Percentiles rank a stretch among this genome's conserved stretches.
Conservation (phyloP, 331 rosid species). For the Acacia pycnantha region DNA sequence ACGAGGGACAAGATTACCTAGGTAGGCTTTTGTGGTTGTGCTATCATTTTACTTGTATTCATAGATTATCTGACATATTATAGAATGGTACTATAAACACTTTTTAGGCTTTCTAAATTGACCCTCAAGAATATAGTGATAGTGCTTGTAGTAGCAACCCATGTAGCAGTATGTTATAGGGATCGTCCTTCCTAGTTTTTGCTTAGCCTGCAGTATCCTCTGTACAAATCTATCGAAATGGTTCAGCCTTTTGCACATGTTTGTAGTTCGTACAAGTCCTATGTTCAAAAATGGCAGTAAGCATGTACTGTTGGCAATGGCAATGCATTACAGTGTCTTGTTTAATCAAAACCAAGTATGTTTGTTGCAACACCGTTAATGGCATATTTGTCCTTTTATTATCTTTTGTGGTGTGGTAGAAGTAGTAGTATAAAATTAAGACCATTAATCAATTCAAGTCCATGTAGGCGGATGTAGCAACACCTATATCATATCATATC, state of each 20-base stretch:
- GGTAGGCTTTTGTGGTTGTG: background rate
- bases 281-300: background rate
- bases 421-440: too few relatives aligned
- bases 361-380: too few relatives aligned
- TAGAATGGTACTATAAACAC: background rate
- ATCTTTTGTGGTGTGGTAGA: too few relatives aligned
- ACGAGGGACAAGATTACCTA: background rate
- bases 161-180: background rate
- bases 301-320: too few relatives aligned
- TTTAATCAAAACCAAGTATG: too few relatives aligned
- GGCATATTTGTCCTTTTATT: too few relatives aligned
- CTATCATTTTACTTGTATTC: background rate
- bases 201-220: background rate
- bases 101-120: background rate
- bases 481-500: too few relatives aligned
- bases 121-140: background rate
- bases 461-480: too few relatives aligned
- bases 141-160: background rate
- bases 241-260: background rate
- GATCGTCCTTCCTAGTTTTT: background rate
- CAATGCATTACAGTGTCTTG: too few relatives aligned
- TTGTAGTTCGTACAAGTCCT: background rate
- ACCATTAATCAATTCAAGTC: too few relatives aligned
- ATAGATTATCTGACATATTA: background rate
- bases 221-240: background rate